These are phyloP conservation scores for Trichosporon coremiiforme DNA, from an alignment of 1,284 basidiomycete genomes.

Conservation along the genomic window DNA sequence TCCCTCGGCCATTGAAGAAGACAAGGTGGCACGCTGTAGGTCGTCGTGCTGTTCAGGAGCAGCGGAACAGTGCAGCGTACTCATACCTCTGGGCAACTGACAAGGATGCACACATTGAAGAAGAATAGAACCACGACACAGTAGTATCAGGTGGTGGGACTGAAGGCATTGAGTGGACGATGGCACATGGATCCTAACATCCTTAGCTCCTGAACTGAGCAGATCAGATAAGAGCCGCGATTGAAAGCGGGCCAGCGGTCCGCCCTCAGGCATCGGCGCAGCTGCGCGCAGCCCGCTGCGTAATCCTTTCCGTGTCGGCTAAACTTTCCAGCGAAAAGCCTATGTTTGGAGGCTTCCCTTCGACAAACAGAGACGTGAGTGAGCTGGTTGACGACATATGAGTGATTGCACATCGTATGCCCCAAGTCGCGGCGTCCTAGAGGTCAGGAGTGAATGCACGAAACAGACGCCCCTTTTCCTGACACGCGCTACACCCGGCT, in stretches of 20 bases:
- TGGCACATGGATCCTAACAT: neutral
- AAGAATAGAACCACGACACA: too few species aligned
- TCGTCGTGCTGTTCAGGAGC: too few species aligned
- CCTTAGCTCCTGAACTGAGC: neutral
- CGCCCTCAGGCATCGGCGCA: neutral
- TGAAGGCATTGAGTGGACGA: neutral
- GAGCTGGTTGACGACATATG: neutral
- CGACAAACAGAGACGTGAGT: too few species aligned
- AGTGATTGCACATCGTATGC: neutral
- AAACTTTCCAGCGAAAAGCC: neutral
- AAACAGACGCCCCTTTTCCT: constrained; percentile 10
- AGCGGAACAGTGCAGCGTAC: too few species aligned
- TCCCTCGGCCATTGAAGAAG: too few species aligned
- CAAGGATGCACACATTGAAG: too few species aligned
- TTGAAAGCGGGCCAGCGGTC: neutral
- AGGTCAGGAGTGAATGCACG: constrained; percentile 3
- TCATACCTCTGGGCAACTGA: too few species aligned
- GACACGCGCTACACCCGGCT: neutral
- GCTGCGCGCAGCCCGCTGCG: neutral
- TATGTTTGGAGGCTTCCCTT: too few species aligned
- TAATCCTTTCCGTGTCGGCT: neutral
- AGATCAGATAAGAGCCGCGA: neutral
- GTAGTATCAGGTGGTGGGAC: too few species aligned
- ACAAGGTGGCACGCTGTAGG: too few species aligned
- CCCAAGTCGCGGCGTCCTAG: neutral